phyloP scores from a whole-genome alignment of 1,284 basidiomycete genomes.

The Trichosporon ovoides region DNA sequence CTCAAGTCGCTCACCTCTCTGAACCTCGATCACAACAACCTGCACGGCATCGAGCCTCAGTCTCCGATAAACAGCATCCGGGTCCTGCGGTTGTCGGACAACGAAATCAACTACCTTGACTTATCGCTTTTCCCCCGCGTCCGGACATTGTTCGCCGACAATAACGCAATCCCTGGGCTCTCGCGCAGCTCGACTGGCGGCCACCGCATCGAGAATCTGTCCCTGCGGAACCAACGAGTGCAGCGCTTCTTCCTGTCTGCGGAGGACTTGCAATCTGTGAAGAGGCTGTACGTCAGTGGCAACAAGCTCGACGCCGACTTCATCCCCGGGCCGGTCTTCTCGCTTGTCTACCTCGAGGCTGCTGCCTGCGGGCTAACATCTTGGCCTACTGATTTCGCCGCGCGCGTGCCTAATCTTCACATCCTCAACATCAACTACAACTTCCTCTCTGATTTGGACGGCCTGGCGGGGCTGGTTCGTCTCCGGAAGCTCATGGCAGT shows the following conservation, averaged over 20 bases:
- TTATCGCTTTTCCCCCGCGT: slow-evolving; percentile 65
- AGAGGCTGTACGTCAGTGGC: slow-evolving; percentile 85
- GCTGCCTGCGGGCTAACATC: slow-evolving; percentile 78
- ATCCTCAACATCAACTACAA: slow-evolving; percentile 95
- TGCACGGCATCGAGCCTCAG: slow-evolving; percentile 28
- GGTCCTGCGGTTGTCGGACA: slow-evolving; percentile 80
- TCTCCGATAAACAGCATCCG: slow-evolving; percentile 61
- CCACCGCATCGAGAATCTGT: slow-evolving; percentile 79
- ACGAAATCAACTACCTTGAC: slow-evolving; percentile 66
- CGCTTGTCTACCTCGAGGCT: slow-evolving; percentile 86
- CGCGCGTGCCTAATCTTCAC: slow-evolving; percentile 76
- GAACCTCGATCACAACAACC: slow-evolving; percentile 72
- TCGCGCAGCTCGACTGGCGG: slow-evolving; percentile 52
- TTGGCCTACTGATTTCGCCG: slow-evolving; percentile 65
- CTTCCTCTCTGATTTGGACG: slow-evolving; percentile 66
- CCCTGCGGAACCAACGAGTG: slow-evolving; percentile 74
- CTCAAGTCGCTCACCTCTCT: slow-evolving; percentile 63
- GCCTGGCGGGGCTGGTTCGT: slow-evolving; percentile 66
- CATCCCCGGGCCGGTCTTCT: slow-evolving; percentile 63
- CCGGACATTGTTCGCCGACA: slow-evolving; percentile 87
- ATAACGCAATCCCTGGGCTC: slow-evolving; percentile 62
- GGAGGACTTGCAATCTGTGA: slow-evolving; percentile 77
- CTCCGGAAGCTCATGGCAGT: slow-evolving; percentile 78
- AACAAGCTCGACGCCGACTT: slow-evolving; percentile 48
- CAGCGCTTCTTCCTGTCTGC: slow-evolving; percentile 50